Conservation (phyloP, 2,329 filamentous ascomycete species). For the Gnomoniopsis smithogilvyi region DNA sequence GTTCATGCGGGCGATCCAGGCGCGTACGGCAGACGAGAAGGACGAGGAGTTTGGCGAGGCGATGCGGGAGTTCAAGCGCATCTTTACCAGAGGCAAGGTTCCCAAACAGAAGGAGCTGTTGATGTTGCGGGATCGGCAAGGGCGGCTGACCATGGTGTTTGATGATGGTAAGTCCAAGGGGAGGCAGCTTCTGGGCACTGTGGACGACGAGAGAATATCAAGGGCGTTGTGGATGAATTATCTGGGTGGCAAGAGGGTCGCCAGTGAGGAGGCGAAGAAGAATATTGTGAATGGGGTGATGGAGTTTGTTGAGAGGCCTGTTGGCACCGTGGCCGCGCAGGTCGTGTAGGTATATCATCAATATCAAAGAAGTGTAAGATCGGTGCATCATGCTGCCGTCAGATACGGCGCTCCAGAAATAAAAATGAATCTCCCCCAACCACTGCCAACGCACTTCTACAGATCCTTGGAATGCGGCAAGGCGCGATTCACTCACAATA, state of each 20-base stretch:
- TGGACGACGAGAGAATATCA: constrained; percentile 76
- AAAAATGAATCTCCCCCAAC: too few species aligned
- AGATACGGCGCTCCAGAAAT: too few species aligned
- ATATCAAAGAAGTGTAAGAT: too few species aligned
- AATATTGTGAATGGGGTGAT: constrained; percentile 86
- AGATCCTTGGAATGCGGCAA: too few species aligned
- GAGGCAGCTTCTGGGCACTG: constrained; percentile 61
- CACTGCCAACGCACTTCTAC: too few species aligned
- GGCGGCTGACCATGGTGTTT: constrained; percentile 66
- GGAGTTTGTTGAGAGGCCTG: constrained; percentile 80
- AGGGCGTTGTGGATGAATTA: constrained; percentile 87
- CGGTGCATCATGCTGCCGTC: too few species aligned
- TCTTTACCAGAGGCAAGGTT: constrained; percentile 80
- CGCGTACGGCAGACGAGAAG: constrained; percentile 56
- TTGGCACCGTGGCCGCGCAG: constrained; percentile 82
- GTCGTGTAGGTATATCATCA: constrained; percentile 48
- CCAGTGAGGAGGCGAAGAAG: constrained; percentile 75
- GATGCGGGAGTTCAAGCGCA: constrained; percentile 71
- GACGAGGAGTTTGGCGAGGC: constrained; percentile 75
- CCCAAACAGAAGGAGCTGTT: constrained; percentile 78
- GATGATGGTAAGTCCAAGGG: constrained; percentile 47
- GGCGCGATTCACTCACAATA: too few species aligned
- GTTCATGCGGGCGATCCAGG: constrained; percentile 81
- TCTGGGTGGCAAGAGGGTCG: constrained; percentile 80
- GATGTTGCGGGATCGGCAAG: constrained; percentile 63